Percentiles rank a stretch among this genome's conserved stretches.
These are phyloP conservation scores for Paecilomyces sp. DNA, from an alignment of 2,329 filamentous ascomycete species.

Conservation along the genomic window DNA sequence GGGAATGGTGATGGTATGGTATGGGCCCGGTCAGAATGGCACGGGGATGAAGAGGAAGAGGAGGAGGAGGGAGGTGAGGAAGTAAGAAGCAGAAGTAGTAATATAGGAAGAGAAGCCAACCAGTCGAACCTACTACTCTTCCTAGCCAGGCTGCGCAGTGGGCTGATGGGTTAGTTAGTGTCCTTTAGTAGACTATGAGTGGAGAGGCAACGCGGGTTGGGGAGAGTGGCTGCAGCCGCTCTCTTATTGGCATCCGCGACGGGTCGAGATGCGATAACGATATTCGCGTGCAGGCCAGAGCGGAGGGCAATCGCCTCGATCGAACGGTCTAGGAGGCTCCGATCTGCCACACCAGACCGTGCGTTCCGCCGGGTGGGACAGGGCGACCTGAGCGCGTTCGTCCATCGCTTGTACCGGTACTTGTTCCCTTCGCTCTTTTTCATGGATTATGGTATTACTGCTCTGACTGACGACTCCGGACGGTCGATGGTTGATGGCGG, in stretches of 20 bases:
- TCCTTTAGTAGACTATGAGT: too few relatives aligned
- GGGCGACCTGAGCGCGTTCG: neutral
- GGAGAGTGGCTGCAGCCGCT: neutral
- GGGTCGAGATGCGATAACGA: neutral
- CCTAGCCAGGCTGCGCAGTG: neutral
- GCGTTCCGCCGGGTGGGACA: neutral
- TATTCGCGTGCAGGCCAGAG: neutral
- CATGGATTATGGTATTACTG: neutral
- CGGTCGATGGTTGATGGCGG: neutral
- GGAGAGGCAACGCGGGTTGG: neutral
- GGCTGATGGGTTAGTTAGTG: neutral
- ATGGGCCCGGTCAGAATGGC: constrained; percentile 12
- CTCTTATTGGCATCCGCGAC: neutral
- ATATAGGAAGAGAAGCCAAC: neutral
- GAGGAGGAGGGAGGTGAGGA: constrained; percentile 25
- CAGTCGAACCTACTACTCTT: too few relatives aligned
- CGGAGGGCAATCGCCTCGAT: neutral
- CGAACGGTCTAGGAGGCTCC: neutral
- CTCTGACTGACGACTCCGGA: neutral
- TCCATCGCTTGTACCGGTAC: neutral
- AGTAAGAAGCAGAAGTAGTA: constrained; percentile 7
- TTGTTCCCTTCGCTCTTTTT: neutral
- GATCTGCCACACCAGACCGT: neutral
- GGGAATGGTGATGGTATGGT: neutral
- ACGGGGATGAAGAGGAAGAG: constrained; percentile 1